phyloP scores from a whole-genome alignment of 805 yeast species.

The Candida caryicola region DNA sequence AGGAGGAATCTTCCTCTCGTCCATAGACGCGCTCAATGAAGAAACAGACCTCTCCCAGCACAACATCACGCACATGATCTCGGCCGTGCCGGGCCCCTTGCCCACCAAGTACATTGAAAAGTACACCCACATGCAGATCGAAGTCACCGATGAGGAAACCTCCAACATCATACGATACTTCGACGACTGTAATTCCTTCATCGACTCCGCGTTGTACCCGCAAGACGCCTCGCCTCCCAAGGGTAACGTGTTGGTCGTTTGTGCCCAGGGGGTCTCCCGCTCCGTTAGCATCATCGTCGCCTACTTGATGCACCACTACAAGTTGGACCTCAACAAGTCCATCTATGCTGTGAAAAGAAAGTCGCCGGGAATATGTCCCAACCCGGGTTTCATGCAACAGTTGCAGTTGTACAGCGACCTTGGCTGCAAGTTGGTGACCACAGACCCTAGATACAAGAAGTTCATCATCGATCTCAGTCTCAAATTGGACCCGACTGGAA shows the following conservation, averaged over 20 bases:
- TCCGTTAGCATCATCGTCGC: slow-evolving; percentile 47
- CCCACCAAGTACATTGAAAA: slow-evolving; percentile 47
- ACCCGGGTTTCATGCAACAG: slow-evolving; percentile 71
- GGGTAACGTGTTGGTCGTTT: slow-evolving; percentile 43
- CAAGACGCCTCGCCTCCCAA: slow-evolving; percentile 8
- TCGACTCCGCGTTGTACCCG: slow-evolving; percentile 59
- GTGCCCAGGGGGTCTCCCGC: slow-evolving; percentile 47
- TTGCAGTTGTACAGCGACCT: slow-evolving; percentile 54
- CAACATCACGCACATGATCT: slow-evolving; percentile 68
- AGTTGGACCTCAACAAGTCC: slow-evolving; percentile 58
- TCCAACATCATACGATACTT: slow-evolving; percentile 65
- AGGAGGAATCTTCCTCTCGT: slow-evolving; percentile 78
- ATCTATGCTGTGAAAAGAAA: slow-evolving; percentile 72
- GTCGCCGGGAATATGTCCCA: slow-evolving; percentile 63
- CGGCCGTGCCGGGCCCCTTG: slow-evolving; percentile 63
- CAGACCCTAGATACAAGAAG: slow-evolving; percentile 23
- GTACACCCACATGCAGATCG: slow-evolving; percentile 58
- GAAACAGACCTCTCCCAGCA: slow-evolving; percentile 50
- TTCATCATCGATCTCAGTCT: slow-evolving; percentile 25
- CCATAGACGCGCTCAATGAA: slow-evolving; percentile 61
- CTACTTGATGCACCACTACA: slow-evolving; percentile 51
- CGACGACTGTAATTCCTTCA: slow-evolving; percentile 60
- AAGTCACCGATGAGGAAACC: slow-evolving; percentile 68
- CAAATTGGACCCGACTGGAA: slow-evolving; percentile 42
- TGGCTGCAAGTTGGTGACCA: slow-evolving; percentile 24